Evolutionary conservation across 495 filamentous ascomycete genomes (phyloP).

Genomic region (Saxophila tyrrhenica): DNA sequence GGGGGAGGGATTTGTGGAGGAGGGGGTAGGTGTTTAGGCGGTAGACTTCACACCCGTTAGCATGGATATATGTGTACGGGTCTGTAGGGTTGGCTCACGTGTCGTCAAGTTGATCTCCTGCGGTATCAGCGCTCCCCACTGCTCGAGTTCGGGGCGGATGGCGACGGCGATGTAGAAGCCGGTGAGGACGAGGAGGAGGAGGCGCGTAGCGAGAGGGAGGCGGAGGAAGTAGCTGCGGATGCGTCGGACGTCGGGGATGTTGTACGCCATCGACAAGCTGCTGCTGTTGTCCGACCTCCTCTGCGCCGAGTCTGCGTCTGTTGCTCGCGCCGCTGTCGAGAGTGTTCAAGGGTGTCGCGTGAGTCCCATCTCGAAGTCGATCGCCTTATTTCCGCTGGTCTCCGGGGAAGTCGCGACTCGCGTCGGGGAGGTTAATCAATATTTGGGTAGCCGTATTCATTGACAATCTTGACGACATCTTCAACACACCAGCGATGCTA

Average conservation of each 20-base stretch:
- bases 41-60: constrained; percentile 66
- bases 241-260: constrained; percentile 28
- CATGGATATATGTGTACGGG: too few relatives aligned
- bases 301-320: too few relatives aligned
- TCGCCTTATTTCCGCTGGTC: background rate
- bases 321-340: too few relatives aligned
- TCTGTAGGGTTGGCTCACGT: constrained; percentile 39
- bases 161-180: constrained; percentile 56
- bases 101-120: constrained; percentile 56
- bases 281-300: too few relatives aligned
- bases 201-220: constrained; percentile 77
- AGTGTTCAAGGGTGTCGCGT: too few relatives aligned
- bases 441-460: background rate
- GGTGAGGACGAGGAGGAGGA: constrained; percentile 56
- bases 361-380: too few relatives aligned
- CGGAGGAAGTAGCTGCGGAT: constrained; percentile 60
- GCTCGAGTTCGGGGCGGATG: constrained; percentile 46
- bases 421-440: background rate
- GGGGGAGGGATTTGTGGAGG: constrained; percentile 70
- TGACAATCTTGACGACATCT: background rate
- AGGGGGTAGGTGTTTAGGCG: constrained; percentile 87
- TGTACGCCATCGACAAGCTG: constrained; percentile 12
- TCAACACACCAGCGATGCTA: background rate
- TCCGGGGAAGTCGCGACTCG: background rate
- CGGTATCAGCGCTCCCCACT: constrained; percentile 73